phyloP scores from a whole-genome alignment of 169 alveolate genomes.

The Plasmodium vivax region DNA sequence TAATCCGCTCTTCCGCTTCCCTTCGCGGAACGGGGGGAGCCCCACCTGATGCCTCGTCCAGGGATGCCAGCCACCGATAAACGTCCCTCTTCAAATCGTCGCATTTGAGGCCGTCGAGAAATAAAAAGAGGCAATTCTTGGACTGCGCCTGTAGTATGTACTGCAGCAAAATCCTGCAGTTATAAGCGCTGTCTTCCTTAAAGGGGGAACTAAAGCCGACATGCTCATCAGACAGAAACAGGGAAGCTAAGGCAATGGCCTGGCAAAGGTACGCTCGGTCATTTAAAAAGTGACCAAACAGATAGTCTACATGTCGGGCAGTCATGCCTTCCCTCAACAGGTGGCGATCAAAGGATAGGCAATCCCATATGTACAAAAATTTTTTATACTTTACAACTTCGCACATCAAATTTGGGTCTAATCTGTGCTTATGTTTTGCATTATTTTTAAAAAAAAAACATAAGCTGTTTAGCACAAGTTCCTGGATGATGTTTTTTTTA shows the following conservation, averaged over 20 bases:
- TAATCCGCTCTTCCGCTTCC: background rate
- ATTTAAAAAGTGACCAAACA: constrained; percentile 29
- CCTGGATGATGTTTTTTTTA: constrained; percentile 57
- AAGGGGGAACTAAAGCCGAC: constrained; percentile 22
- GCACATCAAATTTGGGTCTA: constrained; percentile 59
- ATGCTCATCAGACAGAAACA: constrained; percentile 2
- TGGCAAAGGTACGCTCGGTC: background rate
- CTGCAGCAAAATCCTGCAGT: constrained; percentile 21
- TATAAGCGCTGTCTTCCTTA: constrained; percentile 10
- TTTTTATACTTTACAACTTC: constrained; percentile 38
- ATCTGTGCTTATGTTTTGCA: constrained; percentile 1
- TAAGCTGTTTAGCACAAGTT: constrained; percentile 57
- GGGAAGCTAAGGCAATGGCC: constrained; percentile 38
- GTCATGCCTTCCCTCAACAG: constrained; percentile 6
- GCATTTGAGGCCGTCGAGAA: constrained; percentile 10
- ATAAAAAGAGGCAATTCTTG: constrained; percentile 52
- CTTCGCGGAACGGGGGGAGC: background rate
- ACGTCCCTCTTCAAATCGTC: constrained; percentile 17
- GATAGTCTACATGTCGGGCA: constrained; percentile 29
- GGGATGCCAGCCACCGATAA: background rate
- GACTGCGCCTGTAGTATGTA: constrained; percentile 30
- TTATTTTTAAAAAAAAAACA: constrained; percentile 56
- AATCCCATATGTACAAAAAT: constrained; percentile 19
- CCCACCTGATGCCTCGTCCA: constrained; percentile 37
- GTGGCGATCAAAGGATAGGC: constrained; percentile 17